Evolutionary conservation across 306 rosid genomes (phyloP), one percentile per base, ranked within the genome.

Genomic region (Arachis stenosperma): DNA sequence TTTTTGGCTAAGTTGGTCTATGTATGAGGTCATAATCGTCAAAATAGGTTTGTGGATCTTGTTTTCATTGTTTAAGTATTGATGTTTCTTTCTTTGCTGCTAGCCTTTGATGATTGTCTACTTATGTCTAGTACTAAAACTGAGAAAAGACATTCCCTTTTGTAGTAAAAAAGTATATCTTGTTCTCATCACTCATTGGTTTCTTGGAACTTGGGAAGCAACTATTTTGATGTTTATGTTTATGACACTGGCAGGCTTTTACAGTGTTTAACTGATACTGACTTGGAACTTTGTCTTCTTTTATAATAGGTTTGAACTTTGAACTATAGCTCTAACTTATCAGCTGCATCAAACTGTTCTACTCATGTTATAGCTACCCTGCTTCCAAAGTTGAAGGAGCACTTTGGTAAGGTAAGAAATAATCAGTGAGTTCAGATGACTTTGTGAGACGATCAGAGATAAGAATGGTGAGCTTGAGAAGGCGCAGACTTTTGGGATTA

Each of bases 401-500:
- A 70, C 6, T 54, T 67, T 44, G 78, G 65, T 83, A 70, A 61
- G 2, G 37, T 81, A 39, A 51, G 65, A 82, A 51, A 77, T 62
- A 50, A 75, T 17, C 59, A 29, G 53, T 47, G 51, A 65, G 78
- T 71, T 69, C 61, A 54, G 70, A 62, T 72, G 81, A 67, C 55
- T 83, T 70, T 58, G 68, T 79, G 60, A 69, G 78, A 80, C 68
- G 30, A 61, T 70, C 36, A 57, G 17, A 78, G 44, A 48, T 79
- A 76, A 81, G 61, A 54, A 91, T 94, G 97, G 98, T 94, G 81
- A 94, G 98, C 88, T 86, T 94, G 83, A 85, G 98, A 86, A 89
- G 97, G 82, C 96, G 97, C 74, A 91, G 90, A 81, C 96, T 94
- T 69, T 81, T 91, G 90, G 96, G 95, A 78, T 84, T 91, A 46